phyloP scores from a whole-genome alignment of 176 grass and related monocot genomes.

The Hyparrhenia diplandra region DNA sequence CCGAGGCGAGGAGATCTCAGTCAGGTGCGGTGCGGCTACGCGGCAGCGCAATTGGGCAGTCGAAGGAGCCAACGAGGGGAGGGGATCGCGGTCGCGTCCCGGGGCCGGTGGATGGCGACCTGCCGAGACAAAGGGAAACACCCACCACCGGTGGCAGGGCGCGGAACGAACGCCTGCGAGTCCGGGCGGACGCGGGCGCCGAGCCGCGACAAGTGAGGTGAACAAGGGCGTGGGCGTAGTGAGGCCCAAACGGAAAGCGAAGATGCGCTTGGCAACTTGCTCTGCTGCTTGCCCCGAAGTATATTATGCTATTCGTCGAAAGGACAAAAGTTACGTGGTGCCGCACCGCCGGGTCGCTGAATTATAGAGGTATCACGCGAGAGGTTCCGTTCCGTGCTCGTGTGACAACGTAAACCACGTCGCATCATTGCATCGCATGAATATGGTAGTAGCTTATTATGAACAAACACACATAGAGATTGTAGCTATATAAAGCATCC shows the following conservation, averaged over 20 bases:
- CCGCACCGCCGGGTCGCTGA: background rate
- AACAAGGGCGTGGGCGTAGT: background rate
- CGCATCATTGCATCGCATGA: too few species aligned
- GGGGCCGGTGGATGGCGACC: slow-evolving; percentile 33
- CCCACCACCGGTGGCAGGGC: background rate
- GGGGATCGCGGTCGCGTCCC: slow-evolving; percentile 15
- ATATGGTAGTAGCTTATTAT: too few species aligned
- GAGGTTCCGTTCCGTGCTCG: background rate
- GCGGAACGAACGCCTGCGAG: background rate
- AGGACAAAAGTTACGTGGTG: slow-evolving; percentile 9
- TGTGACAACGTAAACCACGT: background rate
- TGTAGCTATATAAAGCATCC: too few species aligned
- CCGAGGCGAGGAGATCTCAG: background rate
- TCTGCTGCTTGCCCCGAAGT: background rate
- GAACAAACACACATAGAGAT: too few species aligned
- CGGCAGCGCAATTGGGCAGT: background rate
- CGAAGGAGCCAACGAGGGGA: background rate
- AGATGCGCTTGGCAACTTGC: slow-evolving; percentile 34
- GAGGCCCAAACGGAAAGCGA: slow-evolving; percentile 36
- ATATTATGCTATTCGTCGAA: slow-evolving; percentile 22
- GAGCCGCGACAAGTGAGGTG: slow-evolving; percentile 2
- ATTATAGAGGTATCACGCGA: background rate
- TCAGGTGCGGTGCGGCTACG: background rate
- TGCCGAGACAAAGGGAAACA: slow-evolving; percentile 15
- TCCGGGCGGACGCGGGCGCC: background rate